These are phyloP conservation scores for Picea engelmannii DNA, from an alignment of 83 land plant species.

Conservation along the genomic window DNA sequence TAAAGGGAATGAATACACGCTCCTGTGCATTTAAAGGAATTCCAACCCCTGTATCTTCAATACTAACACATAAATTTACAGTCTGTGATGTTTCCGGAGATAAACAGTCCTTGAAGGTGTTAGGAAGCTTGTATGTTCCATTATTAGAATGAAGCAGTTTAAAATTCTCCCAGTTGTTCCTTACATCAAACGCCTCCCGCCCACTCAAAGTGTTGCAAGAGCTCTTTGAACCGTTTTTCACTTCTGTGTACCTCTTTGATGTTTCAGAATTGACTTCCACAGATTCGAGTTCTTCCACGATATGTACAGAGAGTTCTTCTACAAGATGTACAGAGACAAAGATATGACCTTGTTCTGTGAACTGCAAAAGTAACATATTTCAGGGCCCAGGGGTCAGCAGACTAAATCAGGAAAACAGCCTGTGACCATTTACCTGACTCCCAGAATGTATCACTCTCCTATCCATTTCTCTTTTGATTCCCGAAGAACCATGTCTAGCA, in stretches of 20 bases:
- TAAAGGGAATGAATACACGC: constrained; percentile 87
- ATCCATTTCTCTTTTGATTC: not conserved
- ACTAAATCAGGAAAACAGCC: not conserved
- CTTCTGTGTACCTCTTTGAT: constrained; percentile 15
- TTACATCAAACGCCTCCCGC: constrained; percentile 64
- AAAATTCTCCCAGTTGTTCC: constrained; percentile 75
- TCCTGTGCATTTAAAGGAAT: constrained; percentile 84
- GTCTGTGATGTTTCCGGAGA: constrained; percentile 15
- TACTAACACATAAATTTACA: constrained; percentile 70
- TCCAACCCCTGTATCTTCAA: constrained; percentile 95
- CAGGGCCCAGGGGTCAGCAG: not conserved
- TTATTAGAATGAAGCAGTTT: constrained; percentile 32
- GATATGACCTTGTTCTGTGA: constrained; percentile 81
- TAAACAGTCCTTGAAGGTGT: constrained; percentile 8
- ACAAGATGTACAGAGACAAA: constrained; percentile 75
- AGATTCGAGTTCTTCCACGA: constrained; percentile 47
- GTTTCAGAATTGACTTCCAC: constrained; percentile 31
- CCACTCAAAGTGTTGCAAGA: constrained; percentile 64
- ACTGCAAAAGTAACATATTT: constrained; percentile 43
- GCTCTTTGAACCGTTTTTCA: constrained; percentile 8
- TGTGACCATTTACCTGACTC: not conserved
- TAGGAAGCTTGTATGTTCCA: not conserved
- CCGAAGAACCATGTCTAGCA: not conserved
- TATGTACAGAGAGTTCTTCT: constrained; percentile 74
- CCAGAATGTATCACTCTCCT: no score